These are phyloP conservation scores for Mycena haematopus DNA, from an alignment of 768 basidiomycete species.

Conservation along the genomic window DNA sequence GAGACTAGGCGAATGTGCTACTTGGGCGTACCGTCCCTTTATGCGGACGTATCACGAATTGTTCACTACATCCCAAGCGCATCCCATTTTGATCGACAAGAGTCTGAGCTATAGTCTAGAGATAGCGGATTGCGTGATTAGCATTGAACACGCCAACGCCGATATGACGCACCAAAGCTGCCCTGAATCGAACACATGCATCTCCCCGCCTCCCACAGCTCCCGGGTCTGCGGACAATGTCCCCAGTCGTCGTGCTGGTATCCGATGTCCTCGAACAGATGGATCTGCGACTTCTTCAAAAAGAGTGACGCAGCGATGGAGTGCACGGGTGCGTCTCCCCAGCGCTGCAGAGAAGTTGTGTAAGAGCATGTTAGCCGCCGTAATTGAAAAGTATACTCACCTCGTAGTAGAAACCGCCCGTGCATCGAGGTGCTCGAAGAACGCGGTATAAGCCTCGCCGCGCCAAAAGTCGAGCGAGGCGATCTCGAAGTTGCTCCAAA, in stretches of 20 bases:
- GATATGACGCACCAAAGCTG: slow-evolving; percentile 60
- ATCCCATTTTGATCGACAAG: not conserved
- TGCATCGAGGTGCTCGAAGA: slow-evolving; percentile 71
- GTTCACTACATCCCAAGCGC: too few species aligned
- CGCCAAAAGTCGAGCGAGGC: slow-evolving; percentile 75
- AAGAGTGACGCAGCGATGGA: slow-evolving; percentile 82
- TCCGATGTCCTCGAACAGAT: slow-evolving; percentile 86
- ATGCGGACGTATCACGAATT: too few species aligned
- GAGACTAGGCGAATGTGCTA: too few species aligned
- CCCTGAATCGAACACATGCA: slow-evolving; percentile 67
- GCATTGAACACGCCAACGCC: not conserved
- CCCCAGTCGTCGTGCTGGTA: slow-evolving; percentile 81
- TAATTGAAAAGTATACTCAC: not conserved
- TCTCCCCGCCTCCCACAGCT: slow-evolving; percentile 55
- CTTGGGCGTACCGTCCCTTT: too few species aligned
- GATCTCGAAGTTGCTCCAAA: slow-evolving; percentile 78
- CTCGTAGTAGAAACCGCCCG: slow-evolving; percentile 79
- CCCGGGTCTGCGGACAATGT: slow-evolving; percentile 62
- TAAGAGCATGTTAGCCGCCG: not conserved
- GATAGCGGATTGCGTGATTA: not conserved
- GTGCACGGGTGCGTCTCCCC: slow-evolving; percentile 91
- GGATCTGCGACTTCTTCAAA: slow-evolving; percentile 70
- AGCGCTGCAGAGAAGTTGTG: slow-evolving; percentile 49
- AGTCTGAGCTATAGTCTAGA: not conserved
- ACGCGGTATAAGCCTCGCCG: slow-evolving; percentile 65